Percentiles rank a stretch among this genome's conserved stretches.
phyloP scores from a whole-genome alignment of 176 grass and related monocot genomes.

The Canna indica region DNA sequence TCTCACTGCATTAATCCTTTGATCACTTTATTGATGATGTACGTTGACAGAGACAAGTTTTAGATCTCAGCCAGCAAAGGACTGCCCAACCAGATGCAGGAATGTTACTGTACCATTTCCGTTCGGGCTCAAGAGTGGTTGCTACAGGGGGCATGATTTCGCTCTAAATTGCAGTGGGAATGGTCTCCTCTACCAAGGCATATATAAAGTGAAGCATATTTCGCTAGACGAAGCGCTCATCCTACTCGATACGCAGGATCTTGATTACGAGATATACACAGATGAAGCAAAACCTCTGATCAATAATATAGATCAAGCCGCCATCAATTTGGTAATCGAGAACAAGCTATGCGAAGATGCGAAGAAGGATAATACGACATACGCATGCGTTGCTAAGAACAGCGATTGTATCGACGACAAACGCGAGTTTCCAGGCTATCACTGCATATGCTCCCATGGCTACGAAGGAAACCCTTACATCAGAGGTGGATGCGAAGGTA shows the following conservation, averaged over 20 bases:
- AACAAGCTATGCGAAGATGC: constrained; percentile 7
- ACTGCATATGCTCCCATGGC: constrained; percentile 13
- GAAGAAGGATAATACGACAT: background rate
- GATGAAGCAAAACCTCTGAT: background rate
- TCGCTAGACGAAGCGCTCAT: too few species aligned
- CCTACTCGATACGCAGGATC: too few species aligned
- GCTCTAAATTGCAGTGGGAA: background rate
- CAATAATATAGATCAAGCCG: background rate
- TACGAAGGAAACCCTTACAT: constrained; percentile 34
- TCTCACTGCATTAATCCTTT: too few species aligned
- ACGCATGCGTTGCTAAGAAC: background rate
- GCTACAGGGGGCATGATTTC: background rate
- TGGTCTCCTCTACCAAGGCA: background rate
- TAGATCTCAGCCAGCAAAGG: too few species aligned
- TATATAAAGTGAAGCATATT: too few species aligned
- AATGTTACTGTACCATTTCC: background rate
- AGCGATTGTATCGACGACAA: background rate
- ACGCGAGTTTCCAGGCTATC: background rate
- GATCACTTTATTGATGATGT: too few species aligned
- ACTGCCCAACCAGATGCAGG: background rate
- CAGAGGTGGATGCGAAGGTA: constrained; percentile 16
- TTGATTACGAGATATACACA: too few species aligned
- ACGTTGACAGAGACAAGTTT: too few species aligned
- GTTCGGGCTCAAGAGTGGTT: background rate
- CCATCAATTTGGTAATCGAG: constrained; percentile 17